These are phyloP conservation scores for Triticum dicoccoides DNA, from an alignment of 176 grass and related monocot species.

Conservation along the genomic window DNA sequence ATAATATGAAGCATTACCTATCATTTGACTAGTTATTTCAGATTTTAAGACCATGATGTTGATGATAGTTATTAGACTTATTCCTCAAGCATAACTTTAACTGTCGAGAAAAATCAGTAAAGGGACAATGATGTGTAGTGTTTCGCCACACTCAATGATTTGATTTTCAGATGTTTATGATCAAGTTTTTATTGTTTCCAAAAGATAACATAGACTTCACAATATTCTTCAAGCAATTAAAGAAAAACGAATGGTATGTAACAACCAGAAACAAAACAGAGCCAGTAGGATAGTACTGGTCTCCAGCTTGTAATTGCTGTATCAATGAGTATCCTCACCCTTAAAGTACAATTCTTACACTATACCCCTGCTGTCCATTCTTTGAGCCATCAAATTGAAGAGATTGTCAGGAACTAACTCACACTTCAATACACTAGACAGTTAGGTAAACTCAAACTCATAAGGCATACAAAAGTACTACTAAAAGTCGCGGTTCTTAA, in stretches of 20 bases:
- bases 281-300: not conserved
- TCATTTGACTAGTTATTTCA: not conserved
- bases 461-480: too few species aligned
- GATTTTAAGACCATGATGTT: slow-evolving; percentile 1
- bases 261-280: not conserved
- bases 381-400: too few species aligned
- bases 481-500: too few species aligned
- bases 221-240: not conserved
- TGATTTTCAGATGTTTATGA: not conserved
- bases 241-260: not conserved
- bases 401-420: too few species aligned
- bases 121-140: not conserved
- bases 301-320: not conserved
- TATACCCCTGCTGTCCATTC: not conserved
- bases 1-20: not conserved
- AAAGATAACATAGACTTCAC: not conserved
- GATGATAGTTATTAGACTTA: not conserved
- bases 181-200: not conserved
- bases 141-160: not conserved
- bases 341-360: not conserved
- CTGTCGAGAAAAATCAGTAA: not conserved
- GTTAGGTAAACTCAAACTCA: too few species aligned
- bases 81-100: not conserved
- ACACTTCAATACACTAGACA: too few species aligned
- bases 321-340: not conserved